phyloP scores from a whole-genome alignment of 148 eudicot genomes.

The Diospyros kaki region DNA sequence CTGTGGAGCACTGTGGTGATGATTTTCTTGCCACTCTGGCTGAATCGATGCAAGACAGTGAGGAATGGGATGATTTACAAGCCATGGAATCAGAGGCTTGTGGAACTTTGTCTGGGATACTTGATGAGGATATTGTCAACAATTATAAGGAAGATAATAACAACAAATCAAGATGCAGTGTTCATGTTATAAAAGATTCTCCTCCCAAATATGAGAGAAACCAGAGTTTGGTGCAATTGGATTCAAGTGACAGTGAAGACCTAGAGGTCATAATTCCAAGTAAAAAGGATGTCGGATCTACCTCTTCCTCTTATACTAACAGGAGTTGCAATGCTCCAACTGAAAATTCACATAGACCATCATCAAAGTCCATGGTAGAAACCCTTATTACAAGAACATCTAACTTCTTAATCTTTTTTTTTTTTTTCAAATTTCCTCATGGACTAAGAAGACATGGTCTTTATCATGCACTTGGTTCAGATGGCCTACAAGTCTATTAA shows the following conservation, averaged over 20 bases:
- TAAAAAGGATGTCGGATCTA: constrained; percentile 18
- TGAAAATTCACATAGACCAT: constrained; percentile 15
- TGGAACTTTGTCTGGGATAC: constrained; percentile 59
- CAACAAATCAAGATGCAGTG: constrained; percentile 20
- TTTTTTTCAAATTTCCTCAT: no score
- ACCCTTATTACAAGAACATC: not conserved
- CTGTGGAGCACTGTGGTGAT: constrained; percentile 94
- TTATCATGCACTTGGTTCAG: not conserved
- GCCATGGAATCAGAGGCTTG: constrained; percentile 90
- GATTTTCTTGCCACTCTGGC: constrained; percentile 86
- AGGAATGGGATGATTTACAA: constrained; percentile 96
- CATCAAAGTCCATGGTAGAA: constrained; percentile 38
- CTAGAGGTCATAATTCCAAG: constrained; percentile 18
- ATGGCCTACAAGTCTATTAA: not conserved
- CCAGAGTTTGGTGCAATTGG: constrained; percentile 43
- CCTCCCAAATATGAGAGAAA: constrained; percentile 36
- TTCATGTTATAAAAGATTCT: constrained; percentile 48
- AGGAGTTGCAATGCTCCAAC: constrained; percentile 7
- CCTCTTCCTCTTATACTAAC: constrained; percentile 21
- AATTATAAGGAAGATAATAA: constrained; percentile 25
- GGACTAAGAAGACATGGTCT: not conserved
- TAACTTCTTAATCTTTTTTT: not conserved
- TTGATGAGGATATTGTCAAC: constrained; percentile 40
- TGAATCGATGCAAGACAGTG: constrained; percentile 70
- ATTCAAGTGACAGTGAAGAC: constrained; percentile 71